Conservation (phyloP, 176 grass and related monocot species). For the Musa acuminata region DNA sequence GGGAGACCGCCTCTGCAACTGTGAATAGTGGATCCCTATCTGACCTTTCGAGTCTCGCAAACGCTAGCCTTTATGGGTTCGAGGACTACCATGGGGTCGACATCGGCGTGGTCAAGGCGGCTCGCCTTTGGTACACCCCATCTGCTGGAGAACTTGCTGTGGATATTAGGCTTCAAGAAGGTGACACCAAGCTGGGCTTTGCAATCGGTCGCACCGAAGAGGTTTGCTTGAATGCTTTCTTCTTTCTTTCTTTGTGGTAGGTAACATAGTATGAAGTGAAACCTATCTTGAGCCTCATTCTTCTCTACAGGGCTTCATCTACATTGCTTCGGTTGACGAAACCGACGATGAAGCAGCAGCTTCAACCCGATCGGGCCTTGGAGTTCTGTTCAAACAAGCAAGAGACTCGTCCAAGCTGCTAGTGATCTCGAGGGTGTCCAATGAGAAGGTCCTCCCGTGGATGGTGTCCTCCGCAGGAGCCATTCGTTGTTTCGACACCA, state of each 20-base stretch:
- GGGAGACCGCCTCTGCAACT: slow-evolving; percentile 56
- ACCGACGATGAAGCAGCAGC: slow-evolving; percentile 35
- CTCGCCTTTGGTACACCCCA: slow-evolving; percentile 58
- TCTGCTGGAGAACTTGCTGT: slow-evolving; percentile 45
- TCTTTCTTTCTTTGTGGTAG: background rate
- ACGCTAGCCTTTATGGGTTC: slow-evolving; percentile 62
- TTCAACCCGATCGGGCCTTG: slow-evolving; percentile 56
- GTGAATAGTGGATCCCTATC: slow-evolving; percentile 60
- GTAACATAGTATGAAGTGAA: too few species aligned
- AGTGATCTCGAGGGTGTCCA: slow-evolving; percentile 61
- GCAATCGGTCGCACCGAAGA: slow-evolving; percentile 63
- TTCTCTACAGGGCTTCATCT: slow-evolving; percentile 62
- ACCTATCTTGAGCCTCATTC: too few species aligned
- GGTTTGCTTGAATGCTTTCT: slow-evolving; percentile 22
- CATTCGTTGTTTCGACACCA: slow-evolving; percentile 77
- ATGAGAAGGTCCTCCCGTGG: slow-evolving; percentile 81
- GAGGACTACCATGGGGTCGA: slow-evolving; percentile 49
- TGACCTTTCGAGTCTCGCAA: slow-evolving; percentile 49
- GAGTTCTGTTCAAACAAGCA: slow-evolving; percentile 44
- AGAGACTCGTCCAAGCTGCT: slow-evolving; percentile 46
- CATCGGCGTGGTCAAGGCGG: slow-evolving; percentile 49
- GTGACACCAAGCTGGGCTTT: slow-evolving; percentile 71
- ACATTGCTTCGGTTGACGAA: slow-evolving; percentile 57
- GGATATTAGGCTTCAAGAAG: slow-evolving; percentile 50
- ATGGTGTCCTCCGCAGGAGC: slow-evolving; percentile 52